Conservation (phyloP, 2,329 filamentous ascomycete genomes). For the Gnomoniopsis smithogilvyi region DNA sequence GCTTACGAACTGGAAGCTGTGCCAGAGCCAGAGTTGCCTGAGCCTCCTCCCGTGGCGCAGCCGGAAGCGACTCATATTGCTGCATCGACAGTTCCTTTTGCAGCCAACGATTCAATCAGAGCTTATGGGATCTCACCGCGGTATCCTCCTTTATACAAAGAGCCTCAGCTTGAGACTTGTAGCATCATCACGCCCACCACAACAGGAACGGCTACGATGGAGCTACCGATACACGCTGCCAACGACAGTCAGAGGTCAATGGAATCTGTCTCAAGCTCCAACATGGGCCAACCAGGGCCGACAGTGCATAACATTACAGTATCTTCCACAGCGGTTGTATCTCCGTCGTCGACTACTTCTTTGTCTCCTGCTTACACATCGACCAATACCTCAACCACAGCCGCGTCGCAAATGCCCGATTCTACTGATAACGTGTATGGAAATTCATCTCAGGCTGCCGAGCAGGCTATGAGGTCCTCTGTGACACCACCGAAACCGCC, state of each 20-base stretch:
- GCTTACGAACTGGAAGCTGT: slow-evolving; percentile 27
- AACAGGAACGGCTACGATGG: slow-evolving; percentile 21
- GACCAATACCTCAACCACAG: background rate
- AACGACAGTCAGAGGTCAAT: background rate
- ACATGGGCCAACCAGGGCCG: background rate
- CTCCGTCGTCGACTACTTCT: background rate
- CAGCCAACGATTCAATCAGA: background rate
- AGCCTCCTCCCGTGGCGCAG: slow-evolving; percentile 4
- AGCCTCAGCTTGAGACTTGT: slow-evolving; percentile 22
- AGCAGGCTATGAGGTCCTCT: slow-evolving; percentile 8
- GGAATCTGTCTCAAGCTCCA: background rate
- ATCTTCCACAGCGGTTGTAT: slow-evolving; percentile 4
- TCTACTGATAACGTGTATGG: background rate
- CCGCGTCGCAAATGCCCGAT: background rate
- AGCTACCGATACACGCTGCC: slow-evolving; percentile 8
- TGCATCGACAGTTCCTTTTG: background rate
- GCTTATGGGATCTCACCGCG: slow-evolving; percentile 25
- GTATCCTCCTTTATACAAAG: slow-evolving; percentile 22
- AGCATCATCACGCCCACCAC: slow-evolving; percentile 24
- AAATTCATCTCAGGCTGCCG: slow-evolving; percentile 1
- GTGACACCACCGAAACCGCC: slow-evolving; percentile 5
- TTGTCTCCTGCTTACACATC: background rate
- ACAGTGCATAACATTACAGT: background rate
- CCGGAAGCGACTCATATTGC: background rate
- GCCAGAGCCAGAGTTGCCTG: slow-evolving; percentile 25